A percentile compares a stretch with the other conserved stretches of the same genome.
phyloP scores from a whole-genome alignment of 192 early-diverging fungal genomes.

The Bifiguratus adelaidae region DNA sequence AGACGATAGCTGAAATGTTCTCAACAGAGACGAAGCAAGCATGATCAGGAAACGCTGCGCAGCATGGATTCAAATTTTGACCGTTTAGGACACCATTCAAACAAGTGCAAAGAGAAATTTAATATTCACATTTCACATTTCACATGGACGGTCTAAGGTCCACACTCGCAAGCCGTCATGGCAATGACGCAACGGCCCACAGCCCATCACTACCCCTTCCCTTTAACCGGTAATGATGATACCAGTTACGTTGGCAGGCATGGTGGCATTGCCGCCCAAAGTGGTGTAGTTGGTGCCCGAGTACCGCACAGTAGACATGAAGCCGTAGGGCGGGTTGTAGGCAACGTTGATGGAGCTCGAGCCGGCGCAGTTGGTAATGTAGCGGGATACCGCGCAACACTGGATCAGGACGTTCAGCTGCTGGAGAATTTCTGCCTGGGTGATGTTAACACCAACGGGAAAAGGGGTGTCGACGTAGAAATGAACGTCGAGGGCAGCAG shows the following conservation, averaged over 20 bases:
- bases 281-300: slow-evolving; percentile 2
- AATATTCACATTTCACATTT: slow-evolving; percentile 1
- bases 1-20: slow-evolving; percentile 1
- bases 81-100: not conserved
- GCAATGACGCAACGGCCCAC: not conserved
- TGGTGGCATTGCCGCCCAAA: not conserved
- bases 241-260: slow-evolving; percentile 3
- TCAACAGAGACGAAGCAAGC: not conserved
- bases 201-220: not conserved
- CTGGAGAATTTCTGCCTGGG: slow-evolving; percentile 3
- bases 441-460: slow-evolving; percentile 2
- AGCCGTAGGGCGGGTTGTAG: slow-evolving; percentile 1
- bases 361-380: slow-evolving; percentile 2
- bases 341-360: slow-evolving; percentile 1
- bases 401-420: slow-evolving; percentile 2
- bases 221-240: slow-evolving; percentile 4
- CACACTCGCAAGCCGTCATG: slow-evolving; percentile 2
- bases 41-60: slow-evolving; percentile 1
- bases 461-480: slow-evolving; percentile 3
- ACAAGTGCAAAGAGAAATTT: not conserved
- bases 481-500: slow-evolving; percentile 1
- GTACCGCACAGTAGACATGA: slow-evolving; percentile 1
- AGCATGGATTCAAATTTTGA: not conserved
- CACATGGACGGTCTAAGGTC: slow-evolving; percentile 1
- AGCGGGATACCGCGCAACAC: not conserved